Evolutionary conservation across 805 yeast species (phyloP).

Genomic region (Lipomyces sp.): DNA sequence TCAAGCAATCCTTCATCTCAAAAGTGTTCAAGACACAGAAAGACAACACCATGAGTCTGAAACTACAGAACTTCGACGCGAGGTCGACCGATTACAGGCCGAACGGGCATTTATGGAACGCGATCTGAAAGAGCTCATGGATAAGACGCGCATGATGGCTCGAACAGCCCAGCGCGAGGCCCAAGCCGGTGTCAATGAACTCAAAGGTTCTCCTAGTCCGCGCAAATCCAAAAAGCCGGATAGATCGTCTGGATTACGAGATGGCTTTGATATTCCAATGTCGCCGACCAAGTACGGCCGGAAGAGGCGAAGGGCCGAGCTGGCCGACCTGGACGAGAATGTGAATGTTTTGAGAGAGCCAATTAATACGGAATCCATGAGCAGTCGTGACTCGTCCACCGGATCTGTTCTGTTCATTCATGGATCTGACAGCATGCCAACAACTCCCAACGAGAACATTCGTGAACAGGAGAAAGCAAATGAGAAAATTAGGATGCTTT

Average conservation of each 20-base stretch:
- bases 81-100: slow-evolving; percentile 54
- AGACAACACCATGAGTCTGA: slow-evolving; percentile 46
- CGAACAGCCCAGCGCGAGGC: slow-evolving; percentile 22
- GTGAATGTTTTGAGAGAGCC: neutral
- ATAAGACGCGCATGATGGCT: slow-evolving; percentile 23
- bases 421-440: neutral
- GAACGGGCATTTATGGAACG: slow-evolving; percentile 61
- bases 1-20: slow-evolving; percentile 41
- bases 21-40: slow-evolving; percentile 35
- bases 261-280: slow-evolving; percentile 43
- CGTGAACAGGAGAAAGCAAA: slow-evolving; percentile 11
- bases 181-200: neutral
- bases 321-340: neutral
- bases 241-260: slow-evolving; percentile 39
- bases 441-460: neutral
- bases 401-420: neutral
- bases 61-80: slow-evolving; percentile 49
- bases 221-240: slow-evolving; percentile 19
- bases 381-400: slow-evolving; percentile 5
- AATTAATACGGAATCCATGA: neutral
- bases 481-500: neutral
- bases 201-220: slow-evolving; percentile 19
- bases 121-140: slow-evolving; percentile 50
- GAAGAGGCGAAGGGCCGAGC: slow-evolving; percentile 3
- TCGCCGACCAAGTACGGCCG: slow-evolving; percentile 24